Evolutionary conservation across 768 basidiomycete species (phyloP), one percentile per base, ranked within the genome.

Genomic region (Cubamyces sp.): DNA sequence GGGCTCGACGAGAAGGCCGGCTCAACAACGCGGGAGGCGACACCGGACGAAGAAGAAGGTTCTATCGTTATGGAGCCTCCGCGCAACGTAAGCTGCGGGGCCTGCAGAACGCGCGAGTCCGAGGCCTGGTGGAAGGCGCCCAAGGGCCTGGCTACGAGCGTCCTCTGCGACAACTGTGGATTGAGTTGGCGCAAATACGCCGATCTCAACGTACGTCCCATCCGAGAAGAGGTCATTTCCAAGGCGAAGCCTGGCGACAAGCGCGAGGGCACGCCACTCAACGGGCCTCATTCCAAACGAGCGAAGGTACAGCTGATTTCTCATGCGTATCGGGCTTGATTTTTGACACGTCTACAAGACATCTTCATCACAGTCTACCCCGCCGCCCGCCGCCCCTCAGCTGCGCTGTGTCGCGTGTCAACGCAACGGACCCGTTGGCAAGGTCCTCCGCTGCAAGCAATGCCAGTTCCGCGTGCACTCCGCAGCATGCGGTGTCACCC

Each of bases 171-270:
- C 48, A 80, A 74, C 28, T 97, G 94, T 69, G 94, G 94, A 14
- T 83, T 86, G 47, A 90, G 90, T 65, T 97, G 93, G 90, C 81
- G 94, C 67, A 97, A 96, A 75, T 97, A 97, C 72, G 94, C 92
- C 0, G 94, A 96, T 67, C 78, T 95, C 51, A 92, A 88, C 67
- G 87, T 90, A 25, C 81, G 90, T 43, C 87, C 87, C 9, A 60
- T 86, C 19, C 83, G 90, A 28, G 91, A 93, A 59, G 90, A 91
- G 48, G 70, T 78, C 28, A 75, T 75, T 66, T 70, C 70, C 6
- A 81, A 79, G 69, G 57, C 70, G 19, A 66, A 66, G 40, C 54
- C 69, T 11, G 71, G 70, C 12, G 82, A 85, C 60, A 87, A 86
- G 75, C 78, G 84, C 21, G 85, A 87, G 62, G 91, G 91, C 65